Conservation (phyloP, 2,329 filamentous ascomycete species). For the Ophiognomonia clavigignenti-juglandacearum region DNA sequence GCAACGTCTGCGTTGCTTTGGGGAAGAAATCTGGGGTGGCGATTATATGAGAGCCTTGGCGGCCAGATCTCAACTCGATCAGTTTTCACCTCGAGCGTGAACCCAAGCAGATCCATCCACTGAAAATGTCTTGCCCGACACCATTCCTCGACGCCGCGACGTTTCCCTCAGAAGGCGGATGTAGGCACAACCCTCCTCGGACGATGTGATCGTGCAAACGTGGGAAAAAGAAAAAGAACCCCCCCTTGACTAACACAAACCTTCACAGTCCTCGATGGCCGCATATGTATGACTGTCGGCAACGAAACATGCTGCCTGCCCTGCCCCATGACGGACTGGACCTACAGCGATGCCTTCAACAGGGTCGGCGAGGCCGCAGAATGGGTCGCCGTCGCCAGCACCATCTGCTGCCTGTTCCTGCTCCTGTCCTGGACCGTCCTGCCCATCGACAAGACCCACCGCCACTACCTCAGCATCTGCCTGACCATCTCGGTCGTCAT, state of each 20-base stretch:
- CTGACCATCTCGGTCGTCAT: slow-evolving; percentile 70
- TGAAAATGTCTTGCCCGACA: slow-evolving; percentile 13
- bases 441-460: slow-evolving; percentile 81
- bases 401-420: slow-evolving; percentile 69
- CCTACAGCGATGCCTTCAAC: slow-evolving; percentile 56
- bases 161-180: slow-evolving; percentile 13
- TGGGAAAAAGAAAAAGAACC: too few relatives aligned
- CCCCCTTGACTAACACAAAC: slow-evolving; percentile 24
- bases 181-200: slow-evolving; percentile 7
- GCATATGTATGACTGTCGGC: slow-evolving; percentile 45
- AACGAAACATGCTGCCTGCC: slow-evolving; percentile 75
- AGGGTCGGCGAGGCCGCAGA: slow-evolving; percentile 63
- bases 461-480: slow-evolving; percentile 90
- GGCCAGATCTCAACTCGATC: background rate
- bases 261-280: slow-evolving; percentile 49
- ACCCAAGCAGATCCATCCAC: background rate
- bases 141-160: slow-evolving; percentile 16
- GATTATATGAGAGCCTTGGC: background rate
- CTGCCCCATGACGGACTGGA: slow-evolving; percentile 80
- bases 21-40: background rate
- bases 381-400: slow-evolving; percentile 74
- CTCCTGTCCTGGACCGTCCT: slow-evolving; percentile 74
- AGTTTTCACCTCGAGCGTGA: background rate
- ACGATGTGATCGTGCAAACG: background rate
- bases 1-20: background rate